Evolutionary conservation across 768 basidiomycete species (phyloP).

Genomic region (Gautieria morchelliformis): DNA sequence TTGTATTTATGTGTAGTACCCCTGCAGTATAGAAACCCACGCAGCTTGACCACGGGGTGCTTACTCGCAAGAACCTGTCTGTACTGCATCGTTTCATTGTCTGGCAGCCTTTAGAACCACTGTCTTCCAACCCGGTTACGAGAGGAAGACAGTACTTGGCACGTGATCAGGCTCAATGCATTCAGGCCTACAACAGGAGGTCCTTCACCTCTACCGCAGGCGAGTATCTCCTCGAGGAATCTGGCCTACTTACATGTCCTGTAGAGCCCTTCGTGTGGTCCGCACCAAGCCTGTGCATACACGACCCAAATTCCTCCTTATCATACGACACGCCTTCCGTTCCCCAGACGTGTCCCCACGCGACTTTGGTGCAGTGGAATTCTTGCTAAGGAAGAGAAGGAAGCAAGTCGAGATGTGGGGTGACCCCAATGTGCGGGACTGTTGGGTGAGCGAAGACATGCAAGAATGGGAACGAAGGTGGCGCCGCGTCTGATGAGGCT

Average conservation of each 20-base stretch:
- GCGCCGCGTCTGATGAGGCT: not conserved
- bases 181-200: constrained; percentile 45
- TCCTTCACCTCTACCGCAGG: constrained; percentile 47
- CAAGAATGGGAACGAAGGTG: constrained; percentile 37
- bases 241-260: not conserved
- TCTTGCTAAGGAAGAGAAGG: constrained; percentile 59
- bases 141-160: too few species aligned
- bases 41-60: too few species aligned
- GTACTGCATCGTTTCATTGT: too few species aligned
- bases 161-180: constrained; percentile 8
- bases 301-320: constrained; percentile 56
- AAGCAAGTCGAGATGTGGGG: constrained; percentile 66
- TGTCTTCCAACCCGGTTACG: too few species aligned
- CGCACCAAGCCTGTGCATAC: constrained; percentile 51
- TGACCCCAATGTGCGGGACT: constrained; percentile 56
- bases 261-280: constrained; percentile 69
- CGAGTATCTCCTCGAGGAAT: constrained; percentile 17
- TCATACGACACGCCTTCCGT: constrained; percentile 62
- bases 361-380: constrained; percentile 61
- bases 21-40: too few species aligned
- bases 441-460: constrained; percentile 68
- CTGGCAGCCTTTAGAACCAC: too few species aligned
- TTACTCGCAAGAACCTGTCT: too few species aligned
- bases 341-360: constrained; percentile 60
- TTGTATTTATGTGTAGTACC: too few species aligned